Conservation (phyloP, 176 grass and related monocot genomes). For the Microstegium vimineum region DNA sequence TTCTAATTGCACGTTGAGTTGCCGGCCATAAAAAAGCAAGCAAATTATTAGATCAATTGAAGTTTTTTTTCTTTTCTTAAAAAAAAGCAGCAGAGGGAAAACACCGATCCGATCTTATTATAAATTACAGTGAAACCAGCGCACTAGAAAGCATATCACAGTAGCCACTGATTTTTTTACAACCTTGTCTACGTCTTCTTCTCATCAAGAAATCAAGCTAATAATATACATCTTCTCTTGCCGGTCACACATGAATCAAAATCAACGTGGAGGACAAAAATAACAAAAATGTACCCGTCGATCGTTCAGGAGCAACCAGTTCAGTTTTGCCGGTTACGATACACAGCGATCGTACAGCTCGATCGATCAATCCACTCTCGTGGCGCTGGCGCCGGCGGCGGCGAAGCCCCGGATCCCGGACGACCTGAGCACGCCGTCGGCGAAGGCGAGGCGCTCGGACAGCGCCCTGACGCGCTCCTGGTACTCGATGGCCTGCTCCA, state of each 20-base stretch:
- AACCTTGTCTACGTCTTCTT: too few species aligned
- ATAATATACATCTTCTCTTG: not conserved
- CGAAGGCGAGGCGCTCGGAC: conserved; percentile 53
- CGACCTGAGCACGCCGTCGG: conserved; percentile 32
- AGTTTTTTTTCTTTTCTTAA: too few species aligned
- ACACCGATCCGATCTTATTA: not conserved
- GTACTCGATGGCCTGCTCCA: conserved; percentile 49
- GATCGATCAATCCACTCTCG: not conserved
- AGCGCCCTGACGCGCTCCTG: conserved; percentile 52
- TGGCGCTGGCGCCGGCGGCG: conserved; percentile 2
- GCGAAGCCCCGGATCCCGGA: not conserved
- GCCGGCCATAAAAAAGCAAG: not conserved
- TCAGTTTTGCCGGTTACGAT: not conserved
- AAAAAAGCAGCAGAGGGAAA: not conserved
- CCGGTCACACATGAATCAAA: not conserved
- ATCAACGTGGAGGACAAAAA: not conserved
- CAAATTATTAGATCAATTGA: not conserved
- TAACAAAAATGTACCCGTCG: not conserved
- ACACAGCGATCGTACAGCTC: not conserved
- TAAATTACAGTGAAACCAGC: not conserved
- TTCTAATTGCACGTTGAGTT: not conserved
- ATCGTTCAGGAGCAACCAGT: not conserved
- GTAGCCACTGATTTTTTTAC: not conserved
- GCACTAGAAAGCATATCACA: not conserved
- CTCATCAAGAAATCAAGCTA: too few species aligned